Percentiles rank a stretch among this genome's conserved stretches.
Evolutionary conservation across 2,329 filamentous ascomycete genomes (phyloP).

Genomic region (Pestalotiopsis sp.): DNA sequence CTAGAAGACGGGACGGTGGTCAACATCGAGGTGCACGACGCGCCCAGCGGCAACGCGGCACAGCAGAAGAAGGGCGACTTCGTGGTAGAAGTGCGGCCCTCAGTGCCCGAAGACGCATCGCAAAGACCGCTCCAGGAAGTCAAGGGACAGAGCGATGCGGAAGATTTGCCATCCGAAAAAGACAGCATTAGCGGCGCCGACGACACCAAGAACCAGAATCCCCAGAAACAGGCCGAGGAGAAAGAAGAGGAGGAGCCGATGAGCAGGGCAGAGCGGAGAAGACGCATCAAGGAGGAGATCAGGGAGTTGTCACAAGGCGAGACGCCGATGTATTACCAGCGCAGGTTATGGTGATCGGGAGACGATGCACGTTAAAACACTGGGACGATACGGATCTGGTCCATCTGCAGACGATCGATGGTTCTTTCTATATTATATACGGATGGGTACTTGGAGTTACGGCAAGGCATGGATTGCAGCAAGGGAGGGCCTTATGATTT

Average conservation of each 20-base stretch:
- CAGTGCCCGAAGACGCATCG: conserved; percentile 26
- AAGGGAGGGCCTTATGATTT: not conserved
- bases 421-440: not conserved
- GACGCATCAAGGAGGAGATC: conserved; percentile 62
- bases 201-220: conserved; percentile 18
- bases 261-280: conserved; percentile 55
- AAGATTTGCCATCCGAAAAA: conserved; percentile 17
- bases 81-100: conserved; percentile 40
- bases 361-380: not conserved
- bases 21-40: conserved; percentile 38
- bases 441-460: not conserved
- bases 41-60: not conserved
- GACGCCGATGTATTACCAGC: conserved; percentile 54
- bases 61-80: conserved; percentile 23
- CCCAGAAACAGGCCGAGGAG: not conserved
- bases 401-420: too few relatives aligned
- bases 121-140: conserved; percentile 18
- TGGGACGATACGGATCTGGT: not conserved
- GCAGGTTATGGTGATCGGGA: conserved; percentile 52
- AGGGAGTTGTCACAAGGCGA: conserved; percentile 47
- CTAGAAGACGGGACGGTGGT: conserved; percentile 50
- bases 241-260: conserved; percentile 45
- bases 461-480: not conserved
- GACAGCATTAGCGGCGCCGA: conserved; percentile 24
- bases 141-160: conserved; percentile 9